Percentiles rank a stretch among this genome's conserved stretches.
Conservation (phyloP, 768 basidiomycete species). For the Kwoniella sp. region DNA sequence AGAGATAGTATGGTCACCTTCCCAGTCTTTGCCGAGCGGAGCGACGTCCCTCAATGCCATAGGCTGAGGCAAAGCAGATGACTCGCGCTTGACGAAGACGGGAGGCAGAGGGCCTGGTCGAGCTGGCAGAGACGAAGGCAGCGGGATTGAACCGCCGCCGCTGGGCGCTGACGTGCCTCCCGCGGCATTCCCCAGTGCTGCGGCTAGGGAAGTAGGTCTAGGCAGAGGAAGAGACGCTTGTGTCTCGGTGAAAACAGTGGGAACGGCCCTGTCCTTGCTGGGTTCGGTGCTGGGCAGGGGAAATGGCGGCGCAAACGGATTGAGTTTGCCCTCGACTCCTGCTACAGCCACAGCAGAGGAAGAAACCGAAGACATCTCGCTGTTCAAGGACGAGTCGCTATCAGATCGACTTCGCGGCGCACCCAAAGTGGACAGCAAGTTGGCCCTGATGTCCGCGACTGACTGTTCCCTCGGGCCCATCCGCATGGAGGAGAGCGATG, state of each 20-base stretch:
- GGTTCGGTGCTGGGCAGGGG: constrained; percentile 24
- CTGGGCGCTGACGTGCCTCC: background rate
- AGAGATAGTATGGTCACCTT: constrained; percentile 32
- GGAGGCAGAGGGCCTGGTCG: constrained; percentile 39
- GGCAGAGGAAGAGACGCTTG: constrained; percentile 12
- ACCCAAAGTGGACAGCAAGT: background rate
- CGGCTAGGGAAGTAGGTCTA: background rate
- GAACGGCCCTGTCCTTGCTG: background rate
- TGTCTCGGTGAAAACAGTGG: background rate
- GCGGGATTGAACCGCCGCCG: background rate
- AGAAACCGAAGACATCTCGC: constrained; percentile 5
- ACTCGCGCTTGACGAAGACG: constrained; percentile 43
- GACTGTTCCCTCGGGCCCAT: constrained; percentile 10
- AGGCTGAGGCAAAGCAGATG: constrained; percentile 42
- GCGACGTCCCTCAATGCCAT: constrained; percentile 42
- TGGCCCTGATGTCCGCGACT: background rate
- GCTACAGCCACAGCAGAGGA: background rate
- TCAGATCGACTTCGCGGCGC: constrained; percentile 2
- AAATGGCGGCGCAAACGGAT: constrained; percentile 42
- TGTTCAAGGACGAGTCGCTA: constrained; percentile 14
- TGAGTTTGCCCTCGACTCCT: constrained; percentile 9
- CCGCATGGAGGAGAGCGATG: constrained; percentile 11
- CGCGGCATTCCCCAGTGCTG: background rate
- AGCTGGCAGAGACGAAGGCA: constrained; percentile 29
- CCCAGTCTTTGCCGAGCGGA: constrained; percentile 43